Evolutionary conservation across 2,329 filamentous ascomycete genomes (phyloP).

Genomic region (Alternaria panax): DNA sequence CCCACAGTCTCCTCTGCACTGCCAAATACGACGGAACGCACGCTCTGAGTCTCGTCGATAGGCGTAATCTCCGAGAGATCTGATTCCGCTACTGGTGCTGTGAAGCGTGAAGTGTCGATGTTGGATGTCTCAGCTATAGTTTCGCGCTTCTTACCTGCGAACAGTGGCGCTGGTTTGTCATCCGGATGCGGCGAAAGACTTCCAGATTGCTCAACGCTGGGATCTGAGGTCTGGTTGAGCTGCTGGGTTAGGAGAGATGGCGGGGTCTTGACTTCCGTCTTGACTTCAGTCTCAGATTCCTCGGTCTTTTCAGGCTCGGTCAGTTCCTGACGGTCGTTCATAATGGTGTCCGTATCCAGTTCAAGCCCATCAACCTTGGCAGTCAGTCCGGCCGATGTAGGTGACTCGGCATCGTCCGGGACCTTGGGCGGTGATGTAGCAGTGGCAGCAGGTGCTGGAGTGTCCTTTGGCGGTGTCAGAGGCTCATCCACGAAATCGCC

Average conservation of each 20-base stretch:
- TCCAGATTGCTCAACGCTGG: conserved; percentile 35
- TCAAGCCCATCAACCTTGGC: conserved; percentile 65
- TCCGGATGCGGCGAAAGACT: conserved; percentile 65
- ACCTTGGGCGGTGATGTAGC: conserved; percentile 31
- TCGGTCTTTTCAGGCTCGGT: conserved; percentile 29
- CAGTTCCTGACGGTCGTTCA: conserved; percentile 46
- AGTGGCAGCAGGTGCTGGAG: conserved; percentile 26
- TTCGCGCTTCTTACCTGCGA: conserved; percentile 54
- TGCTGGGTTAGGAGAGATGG: conserved; percentile 55
- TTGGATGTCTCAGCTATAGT: conserved; percentile 37
- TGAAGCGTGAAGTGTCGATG: conserved; percentile 41
- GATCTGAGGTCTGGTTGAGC: conserved; percentile 43
- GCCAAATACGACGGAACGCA: conserved; percentile 46
- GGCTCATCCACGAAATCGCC: conserved; percentile 82
- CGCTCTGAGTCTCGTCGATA: conserved; percentile 46
- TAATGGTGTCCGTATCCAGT: conserved; percentile 65
- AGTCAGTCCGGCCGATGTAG: conserved; percentile 62
- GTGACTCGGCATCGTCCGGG: conserved; percentile 50
- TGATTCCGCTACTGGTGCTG: conserved; percentile 31
- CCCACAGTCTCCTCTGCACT: conserved; percentile 46
- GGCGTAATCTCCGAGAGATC: conserved; percentile 48
- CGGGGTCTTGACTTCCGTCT: conserved; percentile 41
- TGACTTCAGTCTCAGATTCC: conserved; percentile 33
- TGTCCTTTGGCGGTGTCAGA: conserved; percentile 63
- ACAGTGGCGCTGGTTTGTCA: conserved; percentile 73